Evolutionary conservation across 139 green algal genomes (phyloP), one percentile per base, ranked within the genome.

Genomic region (Chlamydomonas asymmetrica): DNA sequence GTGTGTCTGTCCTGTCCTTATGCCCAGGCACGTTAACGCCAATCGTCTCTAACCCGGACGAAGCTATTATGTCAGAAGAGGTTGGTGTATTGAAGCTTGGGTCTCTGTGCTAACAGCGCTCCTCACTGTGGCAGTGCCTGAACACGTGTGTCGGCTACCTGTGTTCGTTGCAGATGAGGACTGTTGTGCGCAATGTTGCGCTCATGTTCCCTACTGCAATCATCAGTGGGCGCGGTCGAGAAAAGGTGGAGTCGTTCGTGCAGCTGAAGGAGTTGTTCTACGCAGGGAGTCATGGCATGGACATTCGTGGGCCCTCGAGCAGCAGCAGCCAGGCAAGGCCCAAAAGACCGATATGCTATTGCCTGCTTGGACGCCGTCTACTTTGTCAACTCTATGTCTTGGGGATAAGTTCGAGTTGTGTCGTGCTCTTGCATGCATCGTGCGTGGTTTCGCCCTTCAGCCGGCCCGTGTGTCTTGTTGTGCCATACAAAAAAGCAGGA

Each of bases 261-360:
- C 84, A 92, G 64, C 74, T 99, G 63, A 75, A 82, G 18, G 92
- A 99, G 82, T 84, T 99, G 37, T 99, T 92, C 82, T 99, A 99
- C 71, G 96, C 96, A 9, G 96, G 96, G 73, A 97, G 89, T 66
- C 96, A 99, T 80, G 96, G 96, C 29, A 92, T 99, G 88, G 96
- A 99, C 81, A 99, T 99, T 63, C 89, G 85, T 23, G 92, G 92
- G 0, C 95, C 95, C 0, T 35, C 48, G 16, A 56, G 48, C 48
- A 56, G 16, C 48, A 56, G 16, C 48, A 56, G 16, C 20, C 48
- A 56, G 48, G 48, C 48, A 56, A 20, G 48, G 16, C 48, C 16
- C 48, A n/a, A n/a, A n/a, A n/a, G n/a, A n/a, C n/a, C n/a, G n/a
- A n/a, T n/a, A n/a, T n/a, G n/a, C n/a, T n/a, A n/a, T n/a, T n/a